These are phyloP conservation scores for Penicillium lagena DNA, from an alignment of 495 filamentous ascomycete genomes.

Conservation along the genomic window DNA sequence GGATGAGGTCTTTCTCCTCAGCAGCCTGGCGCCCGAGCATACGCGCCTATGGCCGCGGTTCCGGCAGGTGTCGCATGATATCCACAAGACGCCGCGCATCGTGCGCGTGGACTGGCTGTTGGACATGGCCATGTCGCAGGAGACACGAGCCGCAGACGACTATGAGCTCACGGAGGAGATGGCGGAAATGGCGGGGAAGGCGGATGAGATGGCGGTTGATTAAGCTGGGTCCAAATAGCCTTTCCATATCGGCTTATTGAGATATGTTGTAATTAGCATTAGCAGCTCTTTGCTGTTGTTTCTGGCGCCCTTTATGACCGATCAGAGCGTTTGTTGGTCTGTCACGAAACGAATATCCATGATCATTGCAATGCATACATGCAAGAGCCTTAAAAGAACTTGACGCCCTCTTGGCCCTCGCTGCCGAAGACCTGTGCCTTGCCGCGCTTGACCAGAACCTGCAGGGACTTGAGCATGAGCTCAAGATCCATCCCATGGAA, in stretches of 20 bases:
- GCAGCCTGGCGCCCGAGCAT: slow-evolving; percentile 56
- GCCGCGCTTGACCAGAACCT: slow-evolving; percentile 75
- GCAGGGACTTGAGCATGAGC: slow-evolving; percentile 69
- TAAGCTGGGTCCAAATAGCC: not conserved
- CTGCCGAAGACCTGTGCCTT: slow-evolving; percentile 88
- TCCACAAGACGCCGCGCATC: slow-evolving; percentile 67
- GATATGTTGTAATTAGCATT: too few relatives aligned
- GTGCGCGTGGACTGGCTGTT: slow-evolving; percentile 84
- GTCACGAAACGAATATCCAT: slow-evolving; percentile 18
- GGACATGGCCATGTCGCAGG: slow-evolving; percentile 81
- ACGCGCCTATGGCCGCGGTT: slow-evolving; percentile 74
- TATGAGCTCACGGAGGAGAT: slow-evolving; percentile 48
- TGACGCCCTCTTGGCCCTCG: slow-evolving; percentile 83
- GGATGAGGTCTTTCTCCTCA: slow-evolving; percentile 74
- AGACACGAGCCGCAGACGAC: slow-evolving; percentile 54
- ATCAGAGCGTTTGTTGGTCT: slow-evolving; percentile 13
- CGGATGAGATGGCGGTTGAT: slow-evolving; percentile 16
- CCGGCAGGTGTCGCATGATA: slow-evolving; percentile 62
- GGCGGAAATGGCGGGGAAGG: slow-evolving; percentile 18
- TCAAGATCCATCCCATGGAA: slow-evolving; percentile 85
- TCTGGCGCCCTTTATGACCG: not conserved
- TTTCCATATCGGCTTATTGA: too few relatives aligned
- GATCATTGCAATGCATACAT: slow-evolving; percentile 10
- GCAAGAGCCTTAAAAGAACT: slow-evolving; percentile 69
- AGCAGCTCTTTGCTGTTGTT: not conserved